Evolutionary conservation across 2,329 filamentous ascomycete species (phyloP), one percentile per base, ranked within the genome.

Genomic region (Aspergillus awamori): DNA sequence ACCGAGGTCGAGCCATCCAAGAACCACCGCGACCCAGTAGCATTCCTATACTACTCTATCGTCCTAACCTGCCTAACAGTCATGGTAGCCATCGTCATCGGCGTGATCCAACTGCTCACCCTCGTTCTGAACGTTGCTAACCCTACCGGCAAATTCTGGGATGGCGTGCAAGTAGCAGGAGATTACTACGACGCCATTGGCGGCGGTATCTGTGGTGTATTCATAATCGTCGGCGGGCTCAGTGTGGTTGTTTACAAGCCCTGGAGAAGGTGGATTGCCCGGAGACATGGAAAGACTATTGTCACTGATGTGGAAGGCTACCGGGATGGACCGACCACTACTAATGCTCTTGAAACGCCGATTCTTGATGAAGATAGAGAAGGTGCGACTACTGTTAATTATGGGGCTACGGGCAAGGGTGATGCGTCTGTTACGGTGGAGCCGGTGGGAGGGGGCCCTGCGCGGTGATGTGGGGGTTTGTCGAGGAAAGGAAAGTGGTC

Each of bases 11-110:
- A 64, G 1, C 68, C 70, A 36, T 69, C 67, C 1, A 66, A 65
- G 43, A 73, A 86, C 11, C 79, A 89, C 30, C 88, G 96, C 60
- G 93, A 98, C 70, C 85, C 85, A 1, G 87, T 98, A n/a, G 93
- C 93, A 0, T 93, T 97, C 51, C 80, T 97, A 1, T 98, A 98
- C 79, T 98, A 97, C 78, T 96, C 92, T 11, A 90, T 94, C 67
- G 90, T 96, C 0, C 83, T 97, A 28, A 97, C 92, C 0, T 86
- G 85, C 3, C 86, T 97, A 55, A 97, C 93, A 0, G 90, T 97
- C 24, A 79, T 90, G 4, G 92, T 96, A 0, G 92, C 93, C 1
- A 85, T 92, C 2, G 89, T 95, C 28, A 96, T 98, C 67, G 94
- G 94, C 22, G 81, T 90, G 15, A 84, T 98, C 24, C 95, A 99